Conservation (phyloP, 2,329 filamentous ascomycete species). For the Pseudopyricularia cyperi region DNA sequence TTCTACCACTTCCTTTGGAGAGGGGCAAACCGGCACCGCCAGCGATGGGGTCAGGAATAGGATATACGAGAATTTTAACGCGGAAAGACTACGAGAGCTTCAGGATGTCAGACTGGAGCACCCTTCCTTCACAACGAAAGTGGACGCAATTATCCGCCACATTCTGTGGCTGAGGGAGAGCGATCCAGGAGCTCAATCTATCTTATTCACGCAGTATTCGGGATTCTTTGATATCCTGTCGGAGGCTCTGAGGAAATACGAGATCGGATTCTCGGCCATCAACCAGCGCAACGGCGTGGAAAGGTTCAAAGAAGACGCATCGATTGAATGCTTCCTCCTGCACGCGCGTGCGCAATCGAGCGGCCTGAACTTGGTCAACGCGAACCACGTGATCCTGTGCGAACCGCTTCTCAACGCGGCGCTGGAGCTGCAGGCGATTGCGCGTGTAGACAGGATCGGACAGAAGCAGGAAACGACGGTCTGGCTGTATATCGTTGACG, state of each 20-base stretch:
- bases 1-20: conserved; percentile 2
- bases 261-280: conserved; percentile 62
- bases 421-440: conserved; percentile 87
- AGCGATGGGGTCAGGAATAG: conserved; percentile 16
- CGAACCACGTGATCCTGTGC: conserved; percentile 86
- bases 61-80: conserved; percentile 71
- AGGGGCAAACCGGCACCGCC: conserved; percentile 7
- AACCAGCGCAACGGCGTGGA: conserved; percentile 55
- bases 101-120: conserved; percentile 64
- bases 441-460: conserved; percentile 87
- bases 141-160: conserved; percentile 72
- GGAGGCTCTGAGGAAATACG: conserved; percentile 55
- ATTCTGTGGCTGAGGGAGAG: conserved; percentile 72
- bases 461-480: conserved; percentile 81
- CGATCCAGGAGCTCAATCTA: conserved; percentile 77
- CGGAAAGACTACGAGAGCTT: conserved; percentile 62
- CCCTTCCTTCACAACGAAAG: conserved; percentile 75
- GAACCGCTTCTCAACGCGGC: conserved; percentile 90
- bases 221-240: conserved; percentile 67
- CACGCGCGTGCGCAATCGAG: conserved; percentile 82
- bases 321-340: conserved; percentile 70
- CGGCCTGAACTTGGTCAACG: conserved; percentile 83
- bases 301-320: conserved; percentile 63
- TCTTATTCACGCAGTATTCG: conserved; percentile 83
- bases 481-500: conserved; percentile 87